These are phyloP conservation scores for Coprinopsis sp. DNA, from an alignment of 768 basidiomycete genomes.

Conservation along the genomic window DNA sequence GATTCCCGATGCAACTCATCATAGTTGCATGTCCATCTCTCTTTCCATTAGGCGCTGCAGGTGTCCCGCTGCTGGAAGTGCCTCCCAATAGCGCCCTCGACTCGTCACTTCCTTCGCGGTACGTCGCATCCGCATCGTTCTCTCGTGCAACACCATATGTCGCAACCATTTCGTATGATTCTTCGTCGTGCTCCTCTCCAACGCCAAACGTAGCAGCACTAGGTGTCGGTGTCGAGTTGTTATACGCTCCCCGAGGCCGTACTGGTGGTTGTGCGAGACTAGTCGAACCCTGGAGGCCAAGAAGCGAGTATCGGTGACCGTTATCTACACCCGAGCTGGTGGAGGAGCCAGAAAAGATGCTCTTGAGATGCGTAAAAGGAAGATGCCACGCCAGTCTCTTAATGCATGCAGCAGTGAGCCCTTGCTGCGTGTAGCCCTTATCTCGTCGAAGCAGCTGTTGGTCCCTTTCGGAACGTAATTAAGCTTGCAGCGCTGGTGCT, in stretches of 20 bases:
- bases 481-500: too few relatives aligned
- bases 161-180: conserved; percentile 59
- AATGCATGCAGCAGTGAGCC: not conserved
- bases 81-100: conserved; percentile 57
- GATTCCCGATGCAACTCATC: conserved; percentile 67
- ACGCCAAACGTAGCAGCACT: not conserved
- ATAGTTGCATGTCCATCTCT: conserved; percentile 67
- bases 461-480: too few relatives aligned
- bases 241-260: conserved; percentile 3
- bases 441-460: too few relatives aligned
- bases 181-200: conserved; percentile 20
- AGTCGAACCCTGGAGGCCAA: not conserved
- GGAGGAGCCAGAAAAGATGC: not conserved
- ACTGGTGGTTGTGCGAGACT: not conserved
- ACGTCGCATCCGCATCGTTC: conserved; percentile 25
- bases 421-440: conserved; percentile 5
- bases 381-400: conserved; percentile 6
- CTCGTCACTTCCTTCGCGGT: conserved; percentile 33
- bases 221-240: conserved; percentile 3
- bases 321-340: not conserved
- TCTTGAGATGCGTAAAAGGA: conserved; percentile 4
- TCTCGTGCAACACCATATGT: conserved; percentile 57
- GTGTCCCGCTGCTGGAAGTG: conserved; percentile 19
- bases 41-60: conserved; percentile 17
- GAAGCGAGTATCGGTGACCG: not conserved